Base-by-base conservation (phyloP, 805 yeast species). In the Yarrowia porcina region DNA sequence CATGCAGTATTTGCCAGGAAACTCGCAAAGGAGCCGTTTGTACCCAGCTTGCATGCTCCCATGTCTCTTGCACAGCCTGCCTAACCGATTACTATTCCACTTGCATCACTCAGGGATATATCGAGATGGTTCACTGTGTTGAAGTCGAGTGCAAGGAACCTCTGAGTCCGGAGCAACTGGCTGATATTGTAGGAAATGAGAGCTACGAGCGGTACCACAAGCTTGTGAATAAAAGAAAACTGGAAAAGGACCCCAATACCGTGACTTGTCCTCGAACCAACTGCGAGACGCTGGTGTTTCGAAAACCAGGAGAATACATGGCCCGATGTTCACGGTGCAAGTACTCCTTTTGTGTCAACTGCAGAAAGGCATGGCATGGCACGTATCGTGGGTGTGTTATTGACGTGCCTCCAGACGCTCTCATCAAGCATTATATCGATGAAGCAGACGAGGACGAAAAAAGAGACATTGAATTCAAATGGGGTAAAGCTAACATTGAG, bases 281-380 rank as follows among this genome's bases (percentile, higher is more conserved):
- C 33, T 52, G 59, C 17, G 59, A 36, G 2, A 52, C 59, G 0
- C 44, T 52, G 13, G 59, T 52, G 17, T 52, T 25, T 17, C 32
- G 59, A 6, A 52, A 52, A 12, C 32, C 42, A 3, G 59, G 59
- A 10, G 59, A 52, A 2, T 52, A 52, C 35, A 52, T 52, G 59
- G 59, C 44, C 0, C 23, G 59, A 17, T 52, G 59, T 7, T 52
- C 59, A 1, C 17, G 20, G 11, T 52, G 59, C 44, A 33, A 18
- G 13, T 52, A 52, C 59, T 23, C 59, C 23, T 52, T 52, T 25
- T 52, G 59, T n/a, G 59, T 52, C 44, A 52, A 52, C 33, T 52
- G 59, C 44, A 32, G 59, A 33, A 52, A 52, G 25, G 59, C 59
- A 2, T 52, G 59, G 59, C 59, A 52, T 52, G 59, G 59, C 12